phyloP scores from a whole-genome alignment of 1,284 basidiomycete genomes.

The Apiotrichum laibachii region DNA sequence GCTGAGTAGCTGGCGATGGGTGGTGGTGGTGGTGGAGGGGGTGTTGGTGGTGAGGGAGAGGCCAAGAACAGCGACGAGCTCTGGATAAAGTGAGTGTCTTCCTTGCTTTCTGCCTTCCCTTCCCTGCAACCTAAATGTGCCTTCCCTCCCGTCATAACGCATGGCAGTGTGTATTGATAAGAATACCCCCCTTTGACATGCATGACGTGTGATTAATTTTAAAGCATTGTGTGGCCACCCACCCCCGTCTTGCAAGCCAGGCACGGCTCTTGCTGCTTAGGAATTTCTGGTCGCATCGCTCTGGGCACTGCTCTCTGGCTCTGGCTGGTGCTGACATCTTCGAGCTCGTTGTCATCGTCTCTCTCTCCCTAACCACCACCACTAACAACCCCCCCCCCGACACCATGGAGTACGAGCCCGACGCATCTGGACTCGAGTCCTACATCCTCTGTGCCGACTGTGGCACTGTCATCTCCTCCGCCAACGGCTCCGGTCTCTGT shows the following conservation, averaged over 20 bases:
- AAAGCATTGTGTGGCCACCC: conserved; percentile 5
- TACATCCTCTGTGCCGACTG: conserved; percentile 53
- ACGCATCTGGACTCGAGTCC: conserved; percentile 43
- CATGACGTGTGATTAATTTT: conserved; percentile 9
- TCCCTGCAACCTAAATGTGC: too few relatives aligned
- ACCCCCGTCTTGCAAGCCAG: too few relatives aligned
- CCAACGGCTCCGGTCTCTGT: conserved; percentile 95
- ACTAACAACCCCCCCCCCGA: neutral
- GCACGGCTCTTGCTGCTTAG: neutral
- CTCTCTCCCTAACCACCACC: neutral
- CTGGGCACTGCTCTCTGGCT: neutral
- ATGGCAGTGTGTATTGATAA: too few relatives aligned
- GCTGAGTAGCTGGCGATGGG: neutral
- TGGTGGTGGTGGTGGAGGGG: neutral
- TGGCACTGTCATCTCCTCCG: conserved; percentile 76
- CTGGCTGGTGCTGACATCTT: neutral
- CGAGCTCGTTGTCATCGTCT: neutral
- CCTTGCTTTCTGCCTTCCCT: too few relatives aligned
- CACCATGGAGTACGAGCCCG: conserved; percentile 49
- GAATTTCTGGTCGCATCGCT: neutral
- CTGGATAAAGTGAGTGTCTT: too few relatives aligned
- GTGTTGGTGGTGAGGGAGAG: neutral
- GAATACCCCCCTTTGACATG: neutral
- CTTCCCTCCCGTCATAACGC: too few relatives aligned
- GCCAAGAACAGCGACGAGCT: too few relatives aligned